These are phyloP conservation scores for Ajuga chamaepitys DNA, from an alignment of 257 asterid species.

Conservation along the genomic window DNA sequence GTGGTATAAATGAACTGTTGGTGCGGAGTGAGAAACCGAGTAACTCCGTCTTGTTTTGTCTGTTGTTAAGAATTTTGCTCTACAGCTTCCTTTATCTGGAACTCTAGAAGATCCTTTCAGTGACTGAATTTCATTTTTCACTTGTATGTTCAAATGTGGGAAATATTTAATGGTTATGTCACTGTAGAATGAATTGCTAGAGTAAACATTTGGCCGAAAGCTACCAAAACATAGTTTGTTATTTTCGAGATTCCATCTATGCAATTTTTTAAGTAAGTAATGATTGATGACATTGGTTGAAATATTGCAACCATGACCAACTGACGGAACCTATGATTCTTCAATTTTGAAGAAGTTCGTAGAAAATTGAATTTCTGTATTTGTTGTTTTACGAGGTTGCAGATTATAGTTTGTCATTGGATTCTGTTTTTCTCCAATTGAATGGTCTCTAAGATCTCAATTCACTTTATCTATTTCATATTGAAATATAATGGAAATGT, in stretches of 20 bases:
- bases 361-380: neutral
- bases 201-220: neutral
- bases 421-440: neutral
- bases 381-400: neutral
- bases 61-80: constrained; percentile 13
- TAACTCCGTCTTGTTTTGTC: neutral
- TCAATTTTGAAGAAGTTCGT: neutral
- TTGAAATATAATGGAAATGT: neutral
- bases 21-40: constrained; percentile 2
- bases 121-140: neutral
- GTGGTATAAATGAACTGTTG: constrained; percentile 5
- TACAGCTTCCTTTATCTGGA: neutral
- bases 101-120: neutral
- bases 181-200: neutral
- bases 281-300: neutral
- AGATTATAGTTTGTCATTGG: neutral
- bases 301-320: neutral
- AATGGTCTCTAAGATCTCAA: neutral
- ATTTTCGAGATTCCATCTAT: neutral
- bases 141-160: constrained; percentile 4
- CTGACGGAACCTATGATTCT: neutral
- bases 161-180: neutral
- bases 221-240: neutral
- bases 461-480: neutral
- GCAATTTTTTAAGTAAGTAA: neutral